phyloP scores from a whole-genome alignment of 2,329 filamentous ascomycete species.

The Colletotrichum plurivorum region DNA sequence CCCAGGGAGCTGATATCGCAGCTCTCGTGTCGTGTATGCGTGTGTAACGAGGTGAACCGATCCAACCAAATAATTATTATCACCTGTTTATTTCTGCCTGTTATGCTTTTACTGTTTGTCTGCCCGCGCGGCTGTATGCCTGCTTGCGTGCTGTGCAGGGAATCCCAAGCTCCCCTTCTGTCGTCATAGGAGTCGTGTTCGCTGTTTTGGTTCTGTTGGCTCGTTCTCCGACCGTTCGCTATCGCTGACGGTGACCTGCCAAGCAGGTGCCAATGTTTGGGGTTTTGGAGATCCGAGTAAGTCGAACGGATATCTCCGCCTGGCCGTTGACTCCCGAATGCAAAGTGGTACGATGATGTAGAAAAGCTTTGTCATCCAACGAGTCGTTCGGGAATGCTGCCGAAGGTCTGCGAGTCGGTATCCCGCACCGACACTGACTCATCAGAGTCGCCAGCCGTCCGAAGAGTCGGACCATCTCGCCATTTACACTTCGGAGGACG shows the following conservation, averaged over 20 bases:
- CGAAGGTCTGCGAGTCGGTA: not conserved
- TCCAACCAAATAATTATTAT: not conserved
- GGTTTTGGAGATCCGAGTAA: constrained; percentile 13
- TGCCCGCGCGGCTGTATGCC: constrained; percentile 13
- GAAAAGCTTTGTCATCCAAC: constrained; percentile 20
- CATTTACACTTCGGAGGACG: constrained; percentile 8
- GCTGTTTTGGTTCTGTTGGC: not conserved
- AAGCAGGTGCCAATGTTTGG: constrained; percentile 15
- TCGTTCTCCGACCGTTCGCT: constrained; percentile 19
- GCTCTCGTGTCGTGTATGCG: not conserved
- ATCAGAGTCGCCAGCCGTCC: not conserved
- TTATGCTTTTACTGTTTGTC: constrained; percentile 8
- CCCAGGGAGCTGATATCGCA: constrained; percentile 11
- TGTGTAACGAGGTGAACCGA: constrained; percentile 8
- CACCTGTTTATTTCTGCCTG: not conserved
- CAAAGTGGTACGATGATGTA: constrained; percentile 28
- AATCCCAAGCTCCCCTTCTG: constrained; percentile 5
- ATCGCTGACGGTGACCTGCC: not conserved
- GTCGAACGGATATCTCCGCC: constrained; percentile 5
- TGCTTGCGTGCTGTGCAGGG: constrained; percentile 18
- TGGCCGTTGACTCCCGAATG: constrained; percentile 9
- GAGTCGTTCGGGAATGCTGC: not conserved
- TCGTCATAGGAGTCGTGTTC: constrained; percentile 17
- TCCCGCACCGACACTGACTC: not conserved
- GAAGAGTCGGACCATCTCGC: constrained; percentile 14